These are phyloP conservation scores for Lentinus brumalis DNA, from an alignment of 768 basidiomycete genomes.

Conservation along the genomic window DNA sequence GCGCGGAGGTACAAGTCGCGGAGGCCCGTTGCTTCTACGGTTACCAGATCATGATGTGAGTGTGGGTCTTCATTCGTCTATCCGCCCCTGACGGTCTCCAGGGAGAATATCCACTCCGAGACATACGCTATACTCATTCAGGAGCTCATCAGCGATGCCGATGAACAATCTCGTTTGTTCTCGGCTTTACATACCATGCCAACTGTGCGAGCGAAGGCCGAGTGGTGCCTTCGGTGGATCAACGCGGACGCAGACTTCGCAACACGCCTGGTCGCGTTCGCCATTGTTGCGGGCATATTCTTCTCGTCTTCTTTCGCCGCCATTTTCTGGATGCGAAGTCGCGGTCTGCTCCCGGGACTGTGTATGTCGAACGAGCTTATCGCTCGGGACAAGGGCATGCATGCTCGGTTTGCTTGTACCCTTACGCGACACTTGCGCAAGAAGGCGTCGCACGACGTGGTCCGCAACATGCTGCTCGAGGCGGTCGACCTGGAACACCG, in stretches of 20 bases:
- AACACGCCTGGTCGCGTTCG: conserved; percentile 51
- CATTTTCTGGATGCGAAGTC: conserved; percentile 60
- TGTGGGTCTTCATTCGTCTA: too few relatives aligned
- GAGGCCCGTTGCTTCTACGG: conserved; percentile 58
- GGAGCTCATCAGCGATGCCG: conserved; percentile 50
- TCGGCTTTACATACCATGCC: conserved; percentile 55
- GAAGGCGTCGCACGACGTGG: conserved; percentile 30
- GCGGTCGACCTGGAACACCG: conserved; percentile 49
- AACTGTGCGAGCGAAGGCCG: conserved; percentile 49
- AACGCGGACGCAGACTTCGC: conserved; percentile 44
- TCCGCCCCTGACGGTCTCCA: not conserved
- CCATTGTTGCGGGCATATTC: conserved; percentile 56
- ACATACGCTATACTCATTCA: conserved; percentile 58
- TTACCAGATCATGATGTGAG: conserved; percentile 55
- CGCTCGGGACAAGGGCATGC: conserved; percentile 56
- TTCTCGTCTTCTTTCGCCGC: conserved; percentile 53
- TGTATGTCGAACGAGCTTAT: conserved; percentile 63
- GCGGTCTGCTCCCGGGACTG: conserved; percentile 56
- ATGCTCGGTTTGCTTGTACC: conserved; percentile 58
- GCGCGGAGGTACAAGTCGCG: conserved; percentile 48
- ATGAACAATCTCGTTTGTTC: conserved; percentile 46
- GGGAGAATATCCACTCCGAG: conserved; percentile 55
- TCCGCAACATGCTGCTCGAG: conserved; percentile 47
- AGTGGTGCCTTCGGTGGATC: conserved; percentile 57
- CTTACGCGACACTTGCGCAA: conserved; percentile 53